A percentile compares a stretch with the other conserved stretches of the same genome.
phyloP scores from a whole-genome alignment of 306 rosid genomes.

The Dryas drummondii region DNA sequence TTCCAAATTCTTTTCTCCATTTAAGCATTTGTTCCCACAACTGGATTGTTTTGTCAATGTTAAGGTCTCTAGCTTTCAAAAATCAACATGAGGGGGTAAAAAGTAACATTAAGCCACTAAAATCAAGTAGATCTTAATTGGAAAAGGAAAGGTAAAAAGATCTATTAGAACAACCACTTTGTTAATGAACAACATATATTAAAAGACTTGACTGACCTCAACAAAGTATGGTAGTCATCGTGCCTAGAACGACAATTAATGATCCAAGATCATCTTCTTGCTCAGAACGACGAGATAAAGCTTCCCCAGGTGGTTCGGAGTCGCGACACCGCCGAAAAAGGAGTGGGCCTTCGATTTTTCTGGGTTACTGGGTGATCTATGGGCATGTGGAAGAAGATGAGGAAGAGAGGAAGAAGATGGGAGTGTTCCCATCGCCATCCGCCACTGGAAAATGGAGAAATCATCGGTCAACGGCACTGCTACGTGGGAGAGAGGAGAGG shows the following conservation, averaged over 20 bases:
- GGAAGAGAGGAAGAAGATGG: no score
- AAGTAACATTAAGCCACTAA: neutral
- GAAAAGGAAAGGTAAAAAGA: neutral
- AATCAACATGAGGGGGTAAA: slow-evolving; percentile 42
- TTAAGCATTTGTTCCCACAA: slow-evolving; percentile 91
- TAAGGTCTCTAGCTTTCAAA: slow-evolving; percentile 84
- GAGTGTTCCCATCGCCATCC: no score
- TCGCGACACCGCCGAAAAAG: no score
- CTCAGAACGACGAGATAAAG: no score
- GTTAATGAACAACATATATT: neutral
- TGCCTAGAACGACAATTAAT: slow-evolving; percentile 33
- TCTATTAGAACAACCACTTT: neutral
- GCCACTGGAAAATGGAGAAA: no score
- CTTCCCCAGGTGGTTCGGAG: no score
- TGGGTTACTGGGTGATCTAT: no score
- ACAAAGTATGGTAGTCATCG: slow-evolving; percentile 78
- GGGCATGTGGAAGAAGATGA: no score
- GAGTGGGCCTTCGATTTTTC: no score
- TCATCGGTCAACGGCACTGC: no score
- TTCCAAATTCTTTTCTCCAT: slow-evolving; percentile 85
- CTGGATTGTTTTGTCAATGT: slow-evolving; percentile 69
- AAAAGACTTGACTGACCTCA: slow-evolving; percentile 52
- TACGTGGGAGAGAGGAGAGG: no score
- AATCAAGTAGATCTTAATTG: neutral
- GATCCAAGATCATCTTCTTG: no score